Evolutionary conservation across 306 rosid genomes (phyloP), one percentile per base, ranked within the genome.

Genomic region (Acacia melanoxylon): DNA sequence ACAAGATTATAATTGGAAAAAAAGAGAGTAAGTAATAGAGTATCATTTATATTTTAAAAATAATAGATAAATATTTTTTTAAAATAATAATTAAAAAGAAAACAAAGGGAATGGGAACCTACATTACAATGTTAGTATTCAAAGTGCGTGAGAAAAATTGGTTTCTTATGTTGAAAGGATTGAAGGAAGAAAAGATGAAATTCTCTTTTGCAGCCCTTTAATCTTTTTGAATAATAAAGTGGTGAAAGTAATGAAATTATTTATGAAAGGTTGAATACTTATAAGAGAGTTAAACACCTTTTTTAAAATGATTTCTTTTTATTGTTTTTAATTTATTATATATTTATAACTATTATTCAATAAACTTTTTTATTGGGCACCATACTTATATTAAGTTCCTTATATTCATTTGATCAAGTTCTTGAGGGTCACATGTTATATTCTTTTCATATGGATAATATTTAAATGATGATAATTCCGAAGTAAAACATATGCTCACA

Each of bases 181-280:
- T 54, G 83, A 82, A 79, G 83, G 83, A 91, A 85, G 90, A 72
- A 86, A 88, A 86, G 88, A 84, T 78, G 87, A 87, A 84, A 85
- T 81, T 88, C 70, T 86, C 92, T 88, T 83, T 86, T 82, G 58
- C 77, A 77, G 68, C 42, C 83, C 85, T 71, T 72, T 83, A 42
- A 80, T 48, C 80, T 89, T 88, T 88, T 76, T 20, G 78, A 42
- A 77, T 78, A 82, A 70, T 87, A 86, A 90, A 90, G 94, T 86
- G 84, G 77, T 78, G 80, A 80, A 80, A 86, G n/a, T 76, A 71
- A 54, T 77, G 77, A 80, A 87, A 68, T 72, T 83, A 83, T 81
- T 81, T 82, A 68, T 63, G 83, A 81, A 87, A 58, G 10, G 62
- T 54, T 54, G 25, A 11, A 54, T 54, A 20, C 24, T 17, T 54